Evolutionary conservation across 2,329 filamentous ascomycete genomes (phyloP).

Genomic region (Aspergillus brunneoviolaceus): DNA sequence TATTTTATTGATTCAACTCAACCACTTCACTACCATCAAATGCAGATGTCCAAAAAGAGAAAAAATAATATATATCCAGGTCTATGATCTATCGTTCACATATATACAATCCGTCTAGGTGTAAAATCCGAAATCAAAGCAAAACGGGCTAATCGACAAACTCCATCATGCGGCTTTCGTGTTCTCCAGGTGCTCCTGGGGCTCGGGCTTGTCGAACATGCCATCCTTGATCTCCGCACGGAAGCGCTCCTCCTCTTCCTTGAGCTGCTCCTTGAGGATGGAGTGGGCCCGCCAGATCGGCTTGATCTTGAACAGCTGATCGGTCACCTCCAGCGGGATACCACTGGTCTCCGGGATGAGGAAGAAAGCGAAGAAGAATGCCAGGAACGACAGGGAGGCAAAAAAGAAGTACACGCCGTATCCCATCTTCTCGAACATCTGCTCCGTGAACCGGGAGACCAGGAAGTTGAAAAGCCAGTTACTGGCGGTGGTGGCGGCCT

Average conservation of each 20-base stretch:
- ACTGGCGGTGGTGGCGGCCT: slow-evolving; percentile 59
- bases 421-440: slow-evolving; percentile 44
- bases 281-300: slow-evolving; percentile 38
- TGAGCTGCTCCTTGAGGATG: slow-evolving; percentile 28
- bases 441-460: slow-evolving; percentile 38
- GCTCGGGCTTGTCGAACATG: slow-evolving; percentile 16
- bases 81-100: neutral
- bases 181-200: slow-evolving; percentile 47
- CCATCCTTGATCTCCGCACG: slow-evolving; percentile 30
- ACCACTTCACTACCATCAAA: neutral
- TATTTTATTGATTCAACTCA: neutral
- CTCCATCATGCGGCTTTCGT: neutral
- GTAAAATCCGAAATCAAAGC: neutral
- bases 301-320: slow-evolving; percentile 56
- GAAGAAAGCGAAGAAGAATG: slow-evolving; percentile 61
- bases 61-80: neutral
- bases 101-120: neutral
- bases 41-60: neutral
- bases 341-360: slow-evolving; percentile 66
- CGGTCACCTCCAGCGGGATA: slow-evolving; percentile 65
- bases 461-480: slow-evolving; percentile 41
- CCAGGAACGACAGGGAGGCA: slow-evolving; percentile 60
- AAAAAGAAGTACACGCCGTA: slow-evolving; percentile 71
- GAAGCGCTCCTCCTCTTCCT: slow-evolving; percentile 38
- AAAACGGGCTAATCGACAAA: neutral